Base-by-base conservation (phyloP, 2,329 filamentous ascomycete species). In the Metarhizium robertsii region DNA sequence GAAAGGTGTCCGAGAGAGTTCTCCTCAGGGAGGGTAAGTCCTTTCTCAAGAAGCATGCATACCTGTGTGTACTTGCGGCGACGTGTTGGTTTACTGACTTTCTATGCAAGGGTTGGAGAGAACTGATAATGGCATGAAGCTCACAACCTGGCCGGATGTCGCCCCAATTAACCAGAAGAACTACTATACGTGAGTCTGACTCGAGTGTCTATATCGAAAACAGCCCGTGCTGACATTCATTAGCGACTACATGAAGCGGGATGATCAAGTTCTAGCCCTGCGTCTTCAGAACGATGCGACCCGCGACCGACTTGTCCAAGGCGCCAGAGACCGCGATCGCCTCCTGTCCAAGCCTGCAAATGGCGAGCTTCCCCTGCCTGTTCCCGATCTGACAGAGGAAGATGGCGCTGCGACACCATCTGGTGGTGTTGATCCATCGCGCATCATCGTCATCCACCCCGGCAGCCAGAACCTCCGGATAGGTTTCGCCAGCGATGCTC, bases 131-230 rank as follows among this genome's bases (percentile, higher is more conserved):
- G 92, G 92, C 74, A 92, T 99, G 87, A 94, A 92, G 68, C 83
- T 94, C 67, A 89, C 91, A 50, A 95, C 81, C 70, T 99, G 94
- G 92, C 92, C 94, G 10, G 87, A 94, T 67, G 85, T 96, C 56
- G 80, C 83, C 47, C 90, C 94, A 65, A 99, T 99, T 73, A 99
- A 99, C 69, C 94, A 99, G 72, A 99, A 99, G 77, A 99, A 99
- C 72, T 99, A 99, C 73, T 96, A 96, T 71, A 96, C 92, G 90
- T 94, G 79, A 59, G 85, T 76, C 36, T 43, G 25, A 14, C 18
- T 11, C 16, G n/a, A 11, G n/a, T 45, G 4, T 6, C 32, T 3
- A 11, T 7, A 11, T 45, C 34, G 10, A 34, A 20, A 7, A 25
- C 38, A 38, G 6, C 13, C 14, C 1, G 43, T 52, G 47, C 45